phyloP scores from a whole-genome alignment of 179 eudicot species.

The Drosera spatulata region DNA sequence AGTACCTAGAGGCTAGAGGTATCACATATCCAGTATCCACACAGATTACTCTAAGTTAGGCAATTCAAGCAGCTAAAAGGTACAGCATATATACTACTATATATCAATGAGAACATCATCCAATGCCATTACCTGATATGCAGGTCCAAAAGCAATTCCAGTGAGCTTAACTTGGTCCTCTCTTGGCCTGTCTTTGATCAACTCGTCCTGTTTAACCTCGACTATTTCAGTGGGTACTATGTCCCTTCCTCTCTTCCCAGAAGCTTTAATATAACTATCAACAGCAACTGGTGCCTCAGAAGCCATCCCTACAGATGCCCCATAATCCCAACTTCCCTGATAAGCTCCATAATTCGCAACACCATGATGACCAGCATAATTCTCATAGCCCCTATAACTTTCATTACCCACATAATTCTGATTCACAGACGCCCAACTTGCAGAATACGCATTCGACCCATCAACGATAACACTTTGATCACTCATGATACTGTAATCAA shows the following conservation, averaged over 20 bases:
- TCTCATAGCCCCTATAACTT: slow-evolving; percentile 14
- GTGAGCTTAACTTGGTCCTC: slow-evolving; percentile 66
- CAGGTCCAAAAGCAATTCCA: slow-evolving; percentile 85
- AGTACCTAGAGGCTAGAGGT: no score
- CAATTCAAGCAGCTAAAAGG: no score
- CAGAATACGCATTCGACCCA: slow-evolving; percentile 8
- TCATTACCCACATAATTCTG: slow-evolving; percentile 20
- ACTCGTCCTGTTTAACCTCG: slow-evolving; percentile 92
- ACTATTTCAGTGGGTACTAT: slow-evolving; percentile 46
- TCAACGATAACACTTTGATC: slow-evolving; percentile 11
- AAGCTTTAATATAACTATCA: slow-evolving; percentile 27
- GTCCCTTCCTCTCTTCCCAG: slow-evolving; percentile 69
- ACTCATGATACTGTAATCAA: slow-evolving; percentile 6
- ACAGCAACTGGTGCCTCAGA: slow-evolving; percentile 16
- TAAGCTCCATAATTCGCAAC: slow-evolving; percentile 20
- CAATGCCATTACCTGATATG: slow-evolving; percentile 56
- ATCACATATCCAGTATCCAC: no score
- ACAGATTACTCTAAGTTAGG: no score
- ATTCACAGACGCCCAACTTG: slow-evolving; percentile 14
- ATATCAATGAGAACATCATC: no score
- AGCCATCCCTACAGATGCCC: slow-evolving; percentile 8
- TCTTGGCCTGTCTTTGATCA: slow-evolving; percentile 79
- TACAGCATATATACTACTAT: no score
- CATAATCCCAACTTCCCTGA: slow-evolving; percentile 32
- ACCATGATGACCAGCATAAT: slow-evolving; percentile 12